Evolutionary conservation across 306 rosid genomes (phyloP), one percentile per base, ranked within the genome.

Genomic region (Parietaria judaica): DNA sequence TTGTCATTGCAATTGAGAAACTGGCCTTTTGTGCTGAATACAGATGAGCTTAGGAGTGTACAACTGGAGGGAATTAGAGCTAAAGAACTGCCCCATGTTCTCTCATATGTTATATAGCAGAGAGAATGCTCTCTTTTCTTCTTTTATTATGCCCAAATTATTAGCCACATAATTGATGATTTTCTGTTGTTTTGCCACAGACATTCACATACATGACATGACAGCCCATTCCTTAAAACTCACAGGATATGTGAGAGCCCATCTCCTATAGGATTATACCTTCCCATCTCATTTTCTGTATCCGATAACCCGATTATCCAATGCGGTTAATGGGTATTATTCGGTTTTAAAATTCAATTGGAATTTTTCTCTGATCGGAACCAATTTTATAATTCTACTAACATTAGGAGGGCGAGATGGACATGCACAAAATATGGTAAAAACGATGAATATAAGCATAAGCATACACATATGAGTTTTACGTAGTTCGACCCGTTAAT

Each of bases 1-100:
- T 78, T 80, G 65, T 75, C 74, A 31, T 54, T 53, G 14, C 56
- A 54, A 54, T 11, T 64, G 13, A 52, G 7, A 8, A 41, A 54
- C 45, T 56, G 61, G 62, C 63, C 7, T 66, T 55, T 66, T 66
- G 63, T 66, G 70, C 43, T 44, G 62, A 55, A 43, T 54, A 54
- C 62, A 66, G 62, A 66, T 31, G 41, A 14, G 67, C 36, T 35
- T 5, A 44, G 51, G 9, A 60, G 15, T 38, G 41, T 51, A 36
- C 68, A 51, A 64, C 59, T 64, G 68, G 60, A 64, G 58, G 41
- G 46, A 39, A 60, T 10, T 31, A 34, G 36, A 45, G n/a, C 14
- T 0, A 31, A 37, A 1, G 13, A 63, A 49, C 4, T 14, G 4
- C 38, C 64, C 55, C 70, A 46, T 45, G 53, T 66, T 55, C 55